Evolutionary conservation across 306 rosid genomes (phyloP).

Genomic region (Rosa chinensis): DNA sequence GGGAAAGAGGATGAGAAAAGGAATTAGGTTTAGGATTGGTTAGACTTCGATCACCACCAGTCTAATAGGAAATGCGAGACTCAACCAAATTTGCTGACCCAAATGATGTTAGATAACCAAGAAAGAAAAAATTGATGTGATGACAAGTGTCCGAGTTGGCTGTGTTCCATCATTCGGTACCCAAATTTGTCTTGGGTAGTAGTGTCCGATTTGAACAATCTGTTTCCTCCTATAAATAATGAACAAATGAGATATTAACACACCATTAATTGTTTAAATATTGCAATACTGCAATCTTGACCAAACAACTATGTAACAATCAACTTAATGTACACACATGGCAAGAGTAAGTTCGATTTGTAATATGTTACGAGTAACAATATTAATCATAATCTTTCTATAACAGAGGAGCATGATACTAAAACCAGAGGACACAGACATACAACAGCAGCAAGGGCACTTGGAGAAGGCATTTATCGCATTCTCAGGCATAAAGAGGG

Average conservation of each 20-base stretch:
- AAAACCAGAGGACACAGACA: conserved; percentile 42
- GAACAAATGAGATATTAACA: neutral
- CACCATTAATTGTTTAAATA: neutral
- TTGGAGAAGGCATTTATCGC: conserved; percentile 60
- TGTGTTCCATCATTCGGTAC: too few species aligned
- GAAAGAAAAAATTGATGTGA: too few species aligned
- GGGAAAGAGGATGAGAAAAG: neutral
- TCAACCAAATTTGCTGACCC: neutral
- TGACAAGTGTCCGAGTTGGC: too few species aligned
- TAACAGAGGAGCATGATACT: conserved; percentile 51
- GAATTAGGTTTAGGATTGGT: neutral
- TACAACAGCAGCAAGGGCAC: conserved; percentile 38
- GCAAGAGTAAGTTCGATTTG: neutral
- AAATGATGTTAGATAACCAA: neutral
- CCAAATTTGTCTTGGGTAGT: neutral
- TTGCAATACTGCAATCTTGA: neutral
- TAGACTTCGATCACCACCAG: neutral
- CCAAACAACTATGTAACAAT: neutral
- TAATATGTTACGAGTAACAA: neutral
- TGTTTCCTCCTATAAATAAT: neutral
- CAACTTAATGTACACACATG: neutral
- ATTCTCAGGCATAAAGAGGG: conserved; percentile 40
- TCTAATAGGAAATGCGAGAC: neutral
- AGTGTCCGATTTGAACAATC: neutral
- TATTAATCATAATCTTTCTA: neutral